Evolutionary conservation across 495 filamentous ascomycete species (phyloP).

Genomic region (Letharia columbiana): DNA sequence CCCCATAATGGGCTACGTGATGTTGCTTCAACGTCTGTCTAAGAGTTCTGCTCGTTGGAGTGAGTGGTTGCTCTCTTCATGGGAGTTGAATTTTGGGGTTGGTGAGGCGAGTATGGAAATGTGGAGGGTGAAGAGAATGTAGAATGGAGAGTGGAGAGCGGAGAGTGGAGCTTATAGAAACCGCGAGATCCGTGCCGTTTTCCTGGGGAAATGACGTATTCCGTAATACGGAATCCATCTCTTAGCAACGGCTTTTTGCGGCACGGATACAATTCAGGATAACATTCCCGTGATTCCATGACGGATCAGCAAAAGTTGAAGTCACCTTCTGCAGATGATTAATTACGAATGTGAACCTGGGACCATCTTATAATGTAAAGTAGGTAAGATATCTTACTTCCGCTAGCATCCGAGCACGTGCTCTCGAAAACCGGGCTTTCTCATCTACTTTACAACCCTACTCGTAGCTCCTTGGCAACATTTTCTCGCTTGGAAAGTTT

Average conservation of each 20-base stretch:
- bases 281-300: no score
- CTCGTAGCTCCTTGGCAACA: background rate
- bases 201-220: background rate
- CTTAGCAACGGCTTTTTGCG: background rate
- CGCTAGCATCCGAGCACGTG: background rate
- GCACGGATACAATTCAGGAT: background rate
- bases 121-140: background rate
- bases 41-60: background rate
- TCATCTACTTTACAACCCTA: background rate
- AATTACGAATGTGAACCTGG: no score
- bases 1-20: constrained; percentile 7
- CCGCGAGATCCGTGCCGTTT: background rate
- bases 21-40: background rate
- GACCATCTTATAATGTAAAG: no score
- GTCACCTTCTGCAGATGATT: background rate
- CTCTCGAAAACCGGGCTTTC: background rate
- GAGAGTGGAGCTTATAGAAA: background rate
- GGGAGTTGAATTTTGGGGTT: background rate
- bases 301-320: background rate
- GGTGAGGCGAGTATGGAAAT: background rate
- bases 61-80: background rate
- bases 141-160: background rate
- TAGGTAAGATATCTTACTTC: background rate
- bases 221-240: background rate
- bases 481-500: background rate